Base-by-base conservation (phyloP, 768 basidiomycete species). In the Calocybe gangraenosa region DNA sequence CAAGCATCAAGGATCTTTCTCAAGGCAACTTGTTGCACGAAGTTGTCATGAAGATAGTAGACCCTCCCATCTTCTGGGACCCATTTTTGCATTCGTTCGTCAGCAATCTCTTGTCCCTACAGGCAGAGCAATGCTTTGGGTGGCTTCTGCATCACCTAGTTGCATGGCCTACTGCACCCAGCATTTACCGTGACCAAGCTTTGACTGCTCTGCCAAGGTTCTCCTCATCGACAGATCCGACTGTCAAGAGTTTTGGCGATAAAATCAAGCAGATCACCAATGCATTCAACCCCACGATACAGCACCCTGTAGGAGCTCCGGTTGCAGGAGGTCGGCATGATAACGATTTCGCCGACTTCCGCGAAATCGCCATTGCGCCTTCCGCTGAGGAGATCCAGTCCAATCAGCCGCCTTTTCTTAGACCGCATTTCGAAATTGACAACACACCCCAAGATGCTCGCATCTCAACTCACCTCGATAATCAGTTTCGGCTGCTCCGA, bases 251-350 rank as follows among this genome's bases (percentile, higher is more conserved):
- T 1, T 48, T 47, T 10, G 57, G 51, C 2, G 28, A 48, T 9
- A 45, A 45, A 13, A 55, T 58, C 31, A 48, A 55, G 35, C 48
- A 69, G 23, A 59, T 71, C 23, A 28, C 71, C 23, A 55, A 61
- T 25, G 61, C 65, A 8, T 51, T 55, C 20, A 57, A 52, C 4
- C 18, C 46, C 17, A 52, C 53, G 7, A 57, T 59, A 5, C 38
- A 47, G 4, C 25, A 5, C 25, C 6, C 25, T 11, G 7, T 21
- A 10, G 53, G 39, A 2, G 67, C 61, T 1, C 50, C 56, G 15
- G 60, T 63, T 7, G 77, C 84, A 1, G 84, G 84, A 0, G 84
- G 83, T 3, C 69, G 84, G 2, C 84, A 86, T 45, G 82, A 84
- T 52, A 86, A 87, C 41, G 84, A 87, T 56, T 77, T 78, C 37